Base-by-base conservation (phyloP, 352 stramenopile genomes). In the Elongisporangium prolatum region DNA sequence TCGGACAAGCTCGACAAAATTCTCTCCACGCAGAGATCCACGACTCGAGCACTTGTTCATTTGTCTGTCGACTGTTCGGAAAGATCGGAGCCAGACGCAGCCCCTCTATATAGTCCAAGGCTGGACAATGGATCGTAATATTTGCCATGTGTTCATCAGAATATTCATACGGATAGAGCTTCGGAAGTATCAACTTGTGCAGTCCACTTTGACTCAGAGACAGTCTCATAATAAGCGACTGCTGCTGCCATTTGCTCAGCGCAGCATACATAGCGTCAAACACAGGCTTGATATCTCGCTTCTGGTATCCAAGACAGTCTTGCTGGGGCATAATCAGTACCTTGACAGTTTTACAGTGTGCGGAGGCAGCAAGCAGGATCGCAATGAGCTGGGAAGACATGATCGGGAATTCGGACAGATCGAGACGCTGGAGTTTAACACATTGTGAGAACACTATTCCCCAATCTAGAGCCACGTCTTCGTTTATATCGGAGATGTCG, bases 131-230 rank as follows among this genome's bases (percentile, higher is more conserved):
- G 3, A 50, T n/a, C 11, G 64, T 64, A 18, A 72, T 67, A 28
- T 17, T 48, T 48, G 21, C 21, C 54, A 68, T 56, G 11, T 57
- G 66, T 7, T 60, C 51, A 21, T 69, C 61, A 9, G 64, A 52
- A 54, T 64, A 65, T 60, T 75, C 68, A 21, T 65, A 69, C 10
- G 67, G 60, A 59, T 66, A 75, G 18, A 75, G 38, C 18, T 62
- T 66, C 13, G 67, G 67, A n/a, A 74, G 67, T 5, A 61, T 61
- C 9, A 74, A 59, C 50, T 58, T 65, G 28, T 48, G 61, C 48
- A 74, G 59, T 9, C 67, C 59, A 40, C 56, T 48, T 49, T 52
- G 50, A 11, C 49, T 58, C 4, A 53, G 21, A 17, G 21, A 3
- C 8, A 28, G 24, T 21, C 47, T 40, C 37, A 54, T 34, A 7